A percentile compares a stretch with the other conserved stretches of the same genome.
Conservation (phyloP, 2,329 filamentous ascomycete genomes). For the Calonectria henricotiae region DNA sequence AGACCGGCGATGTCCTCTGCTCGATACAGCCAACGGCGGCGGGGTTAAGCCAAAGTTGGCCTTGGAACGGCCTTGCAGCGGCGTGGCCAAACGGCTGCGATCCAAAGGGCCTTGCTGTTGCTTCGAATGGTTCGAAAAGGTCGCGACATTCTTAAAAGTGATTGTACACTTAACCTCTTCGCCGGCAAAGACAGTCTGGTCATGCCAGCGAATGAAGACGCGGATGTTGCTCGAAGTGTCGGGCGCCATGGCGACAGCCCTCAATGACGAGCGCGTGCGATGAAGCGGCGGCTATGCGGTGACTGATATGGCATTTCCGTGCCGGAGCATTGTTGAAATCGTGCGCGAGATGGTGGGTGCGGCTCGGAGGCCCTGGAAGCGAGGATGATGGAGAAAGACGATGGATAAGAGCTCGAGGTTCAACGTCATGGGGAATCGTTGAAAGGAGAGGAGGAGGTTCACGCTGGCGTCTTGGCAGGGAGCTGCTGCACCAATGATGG, state of each 20-base stretch:
- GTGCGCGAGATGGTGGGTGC: constrained; percentile 28
- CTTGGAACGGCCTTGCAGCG: constrained; percentile 61
- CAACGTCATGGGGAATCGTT: constrained; percentile 52
- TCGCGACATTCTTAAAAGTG: constrained; percentile 90
- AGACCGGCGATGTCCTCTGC: constrained; percentile 75
- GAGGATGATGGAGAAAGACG: constrained; percentile 36
- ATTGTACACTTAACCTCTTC: constrained; percentile 97
- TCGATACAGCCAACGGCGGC: constrained; percentile 59
- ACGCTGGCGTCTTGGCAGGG: constrained; percentile 48
- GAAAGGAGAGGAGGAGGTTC: constrained; percentile 55
- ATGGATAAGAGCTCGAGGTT: constrained; percentile 44
- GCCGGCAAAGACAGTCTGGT: constrained; percentile 95
- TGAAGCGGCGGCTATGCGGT: constrained; percentile 48
- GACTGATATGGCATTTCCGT: constrained; percentile 55
- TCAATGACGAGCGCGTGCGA: constrained; percentile 55
- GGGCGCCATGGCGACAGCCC: constrained; percentile 65
- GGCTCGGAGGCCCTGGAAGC: constrained; percentile 7
- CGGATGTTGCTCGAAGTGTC: constrained; percentile 81
- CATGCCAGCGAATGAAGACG: constrained; percentile 95
- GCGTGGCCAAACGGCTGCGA: constrained; percentile 61
- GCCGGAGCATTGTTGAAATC: constrained; percentile 44
- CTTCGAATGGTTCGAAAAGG: constrained; percentile 59
- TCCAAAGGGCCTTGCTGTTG: constrained; percentile 47
- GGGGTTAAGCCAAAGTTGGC: constrained; percentile 64
- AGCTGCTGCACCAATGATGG: constrained; percentile 47